A percentile compares a stretch with the other conserved stretches of the same genome.
Conservation (phyloP, 768 basidiomycete species). For the Porphyrellus cyaneotinctus region DNA sequence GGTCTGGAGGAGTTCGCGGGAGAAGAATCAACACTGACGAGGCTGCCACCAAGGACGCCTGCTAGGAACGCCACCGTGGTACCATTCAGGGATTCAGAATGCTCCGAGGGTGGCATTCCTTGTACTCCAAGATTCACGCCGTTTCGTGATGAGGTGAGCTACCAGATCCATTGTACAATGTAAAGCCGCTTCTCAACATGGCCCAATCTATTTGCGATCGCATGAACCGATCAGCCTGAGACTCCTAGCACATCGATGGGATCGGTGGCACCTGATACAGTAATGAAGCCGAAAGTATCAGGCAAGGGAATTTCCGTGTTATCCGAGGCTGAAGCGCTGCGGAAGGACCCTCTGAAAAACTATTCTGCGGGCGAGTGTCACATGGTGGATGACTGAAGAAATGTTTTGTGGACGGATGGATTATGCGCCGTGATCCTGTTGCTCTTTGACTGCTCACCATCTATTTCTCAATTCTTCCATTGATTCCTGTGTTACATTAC, state of each 20-base stretch:
- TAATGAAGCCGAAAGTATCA: conserved; percentile 62
- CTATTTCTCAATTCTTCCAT: conserved; percentile 3
- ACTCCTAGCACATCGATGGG: conserved; percentile 26
- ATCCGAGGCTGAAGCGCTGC: conserved; percentile 72
- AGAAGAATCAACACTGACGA: conserved; percentile 26
- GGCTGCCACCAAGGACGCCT: conserved; percentile 33
- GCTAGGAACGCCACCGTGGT: conserved; percentile 32
- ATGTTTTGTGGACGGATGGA: not conserved
- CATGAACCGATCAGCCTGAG: conserved; percentile 15
- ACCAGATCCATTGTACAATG: conserved; percentile 3
- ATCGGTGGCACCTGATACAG: conserved; percentile 43
- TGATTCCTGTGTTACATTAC: conserved; percentile 2
- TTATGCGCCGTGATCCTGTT: not conserved
- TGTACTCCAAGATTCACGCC: conserved; percentile 62
- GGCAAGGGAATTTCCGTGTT: conserved; percentile 39
- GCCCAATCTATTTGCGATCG: not conserved
- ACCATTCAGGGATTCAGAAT: conserved; percentile 39
- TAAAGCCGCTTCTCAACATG: conserved; percentile 5
- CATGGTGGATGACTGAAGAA: conserved; percentile 22
- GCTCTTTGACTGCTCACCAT: conserved; percentile 13
- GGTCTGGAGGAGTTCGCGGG: conserved; percentile 37
- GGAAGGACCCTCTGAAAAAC: conserved; percentile 80
- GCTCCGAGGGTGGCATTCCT: conserved; percentile 28
- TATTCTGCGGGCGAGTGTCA: conserved; percentile 38
- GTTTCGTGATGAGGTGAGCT: conserved; percentile 66